Evolutionary conservation across 768 basidiomycete genomes (phyloP), one percentile per base, ranked within the genome.

Genomic region (Cubamyces lactineus): DNA sequence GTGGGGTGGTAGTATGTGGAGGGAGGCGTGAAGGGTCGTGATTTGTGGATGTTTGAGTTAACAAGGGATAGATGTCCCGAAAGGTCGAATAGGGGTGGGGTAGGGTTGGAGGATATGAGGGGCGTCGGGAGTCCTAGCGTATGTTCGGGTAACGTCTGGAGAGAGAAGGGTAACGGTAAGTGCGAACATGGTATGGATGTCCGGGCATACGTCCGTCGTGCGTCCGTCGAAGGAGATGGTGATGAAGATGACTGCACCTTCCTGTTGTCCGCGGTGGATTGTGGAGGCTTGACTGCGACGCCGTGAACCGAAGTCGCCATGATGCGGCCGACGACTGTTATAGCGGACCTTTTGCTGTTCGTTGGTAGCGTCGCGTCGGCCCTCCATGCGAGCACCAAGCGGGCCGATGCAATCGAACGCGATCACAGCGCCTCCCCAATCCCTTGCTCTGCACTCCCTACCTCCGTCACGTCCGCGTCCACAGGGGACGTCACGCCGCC

Each of bases 381-480:
- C 28, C 28, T 28, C 28, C 28, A 28, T 28, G 28, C 42, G 16
- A n/a, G 16, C 16, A 43, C 42, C 5, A 3, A 7, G 28, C 28
- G 28, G 28, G 4, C 3, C 16, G 15, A 43, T 3, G 6, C 26
- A 11, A 12, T 19, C 13, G 16, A 24, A 17, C 16, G 19, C n/a
- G 38, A 11, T 60, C 49, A 64, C 53, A 64, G 24, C 48, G 63
- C 63, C 58, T 60, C 46, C 11, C 63, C 63, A n/a, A 64, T n/a
- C 4, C 53, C 53, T n/a, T 64, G 53, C 17, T 43, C 63, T 19
- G 46, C 52, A 41, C 62, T 63, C 52, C 52, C 23, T 19, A 59
- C 56, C 21, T 63, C 62, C 47, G 62, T 55, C 5, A 59, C 53
- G 16, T 64, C 63, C 54, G 28, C 49, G 11, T 13, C 57, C 46